phyloP scores from a whole-genome alignment of 441 rosid genomes.

The Flueggea neowawraea region DNA sequence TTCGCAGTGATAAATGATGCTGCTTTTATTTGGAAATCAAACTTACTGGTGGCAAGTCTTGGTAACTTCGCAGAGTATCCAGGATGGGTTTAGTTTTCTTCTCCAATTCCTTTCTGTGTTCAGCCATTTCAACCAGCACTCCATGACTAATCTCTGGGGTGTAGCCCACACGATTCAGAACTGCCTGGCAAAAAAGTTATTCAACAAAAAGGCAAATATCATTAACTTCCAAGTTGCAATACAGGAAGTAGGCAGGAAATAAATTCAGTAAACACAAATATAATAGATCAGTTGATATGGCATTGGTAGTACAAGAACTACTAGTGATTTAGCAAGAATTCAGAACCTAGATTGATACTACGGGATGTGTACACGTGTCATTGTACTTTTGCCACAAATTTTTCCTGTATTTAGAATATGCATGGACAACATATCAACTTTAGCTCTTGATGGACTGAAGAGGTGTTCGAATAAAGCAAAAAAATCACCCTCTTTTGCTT shows the following conservation, averaged over 20 bases:
- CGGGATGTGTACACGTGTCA: not conserved
- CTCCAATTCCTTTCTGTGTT: constrained; percentile 83
- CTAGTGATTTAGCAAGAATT: no score
- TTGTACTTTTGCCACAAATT: not conserved
- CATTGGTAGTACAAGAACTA: no score
- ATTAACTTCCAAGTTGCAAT: not conserved
- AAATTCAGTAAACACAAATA: no score
- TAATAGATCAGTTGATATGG: no score
- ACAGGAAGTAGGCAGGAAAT: not conserved
- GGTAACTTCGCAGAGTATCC: constrained; percentile 91
- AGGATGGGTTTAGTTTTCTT: constrained; percentile 89
- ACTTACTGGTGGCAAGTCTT: constrained; percentile 92
- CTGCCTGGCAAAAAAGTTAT: constrained; percentile 39
- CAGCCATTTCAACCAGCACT: constrained; percentile 82
- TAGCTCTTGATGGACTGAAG: not conserved
- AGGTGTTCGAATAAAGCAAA: not conserved
- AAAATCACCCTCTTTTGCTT: not conserved
- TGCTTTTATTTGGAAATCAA: not conserved
- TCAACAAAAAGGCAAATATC: not conserved
- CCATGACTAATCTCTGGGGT: constrained; percentile 84
- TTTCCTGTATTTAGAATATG: not conserved
- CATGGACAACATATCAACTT: not conserved
- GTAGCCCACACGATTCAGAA: constrained; percentile 90
- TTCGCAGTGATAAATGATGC: not conserved
- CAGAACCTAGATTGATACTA: no score